phyloP scores from a whole-genome alignment of 2,329 filamentous ascomycete genomes.

The Penicillium nordicum region DNA sequence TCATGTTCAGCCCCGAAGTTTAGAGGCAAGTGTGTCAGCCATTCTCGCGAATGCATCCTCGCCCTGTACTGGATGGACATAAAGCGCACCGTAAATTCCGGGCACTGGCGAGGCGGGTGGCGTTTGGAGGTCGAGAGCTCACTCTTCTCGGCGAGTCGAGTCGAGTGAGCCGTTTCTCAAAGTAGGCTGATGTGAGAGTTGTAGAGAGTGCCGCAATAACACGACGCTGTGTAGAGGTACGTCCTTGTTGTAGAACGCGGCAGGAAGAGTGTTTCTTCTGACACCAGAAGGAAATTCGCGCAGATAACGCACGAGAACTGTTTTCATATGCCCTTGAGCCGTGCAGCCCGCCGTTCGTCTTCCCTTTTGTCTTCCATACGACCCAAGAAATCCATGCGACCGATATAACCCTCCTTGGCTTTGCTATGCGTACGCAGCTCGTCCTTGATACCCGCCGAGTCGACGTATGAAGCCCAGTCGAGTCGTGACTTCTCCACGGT shows the following conservation, averaged over 20 bases:
- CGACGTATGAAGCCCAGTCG: constrained; percentile 64
- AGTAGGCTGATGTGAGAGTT: not conserved
- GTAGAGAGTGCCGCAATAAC: not conserved
- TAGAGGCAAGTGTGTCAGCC: not conserved
- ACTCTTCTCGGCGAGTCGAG: not conserved
- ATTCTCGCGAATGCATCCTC: not conserved
- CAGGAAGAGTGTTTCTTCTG: not conserved
- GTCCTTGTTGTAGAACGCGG: not conserved
- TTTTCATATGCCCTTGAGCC: constrained; percentile 42
- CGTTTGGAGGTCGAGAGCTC: not conserved
- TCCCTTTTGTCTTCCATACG: constrained; percentile 56
- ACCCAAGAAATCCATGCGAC: constrained; percentile 60
- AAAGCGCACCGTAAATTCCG: not conserved
- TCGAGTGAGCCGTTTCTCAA: not conserved
- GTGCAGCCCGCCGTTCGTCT: constrained; percentile 53
- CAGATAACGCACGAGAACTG: not conserved
- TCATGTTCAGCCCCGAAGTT: not conserved
- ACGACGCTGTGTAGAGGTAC: not conserved
- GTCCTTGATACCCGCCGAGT: constrained; percentile 58
- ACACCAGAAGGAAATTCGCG: no score
- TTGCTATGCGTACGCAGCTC: constrained; percentile 61
- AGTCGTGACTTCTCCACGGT: constrained; percentile 64
- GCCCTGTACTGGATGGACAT: not conserved
- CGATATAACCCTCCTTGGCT: constrained; percentile 60
- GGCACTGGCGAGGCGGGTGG: not conserved